Conservation (phyloP, 306 rosid species). For the Trifolium pratense region DNA sequence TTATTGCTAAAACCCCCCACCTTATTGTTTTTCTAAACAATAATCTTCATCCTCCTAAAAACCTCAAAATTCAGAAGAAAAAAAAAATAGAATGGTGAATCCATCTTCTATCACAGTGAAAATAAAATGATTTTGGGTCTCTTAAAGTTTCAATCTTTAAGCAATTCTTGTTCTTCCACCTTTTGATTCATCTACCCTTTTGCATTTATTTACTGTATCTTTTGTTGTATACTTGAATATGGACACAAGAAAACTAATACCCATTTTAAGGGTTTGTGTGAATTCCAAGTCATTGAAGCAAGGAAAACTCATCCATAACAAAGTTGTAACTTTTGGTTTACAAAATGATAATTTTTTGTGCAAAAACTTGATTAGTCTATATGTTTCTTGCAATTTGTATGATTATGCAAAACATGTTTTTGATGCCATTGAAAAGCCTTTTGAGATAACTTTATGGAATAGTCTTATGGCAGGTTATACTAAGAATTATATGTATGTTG, state of each 20-base stretch:
- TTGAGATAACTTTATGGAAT: slow-evolving; percentile 72
- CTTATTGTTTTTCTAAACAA: no score
- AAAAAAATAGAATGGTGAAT: background rate
- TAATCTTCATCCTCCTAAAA: background rate
- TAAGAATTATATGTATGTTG: slow-evolving; percentile 63
- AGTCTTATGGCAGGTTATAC: slow-evolving; percentile 69
- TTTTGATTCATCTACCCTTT: slow-evolving; percentile 7
- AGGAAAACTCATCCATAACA: slow-evolving; percentile 72
- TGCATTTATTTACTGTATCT: background rate
- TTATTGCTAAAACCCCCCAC: background rate
- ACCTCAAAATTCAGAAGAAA: background rate
- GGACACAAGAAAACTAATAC: slow-evolving; percentile 55
- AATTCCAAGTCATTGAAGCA: slow-evolving; percentile 55
- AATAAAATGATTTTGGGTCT: background rate
- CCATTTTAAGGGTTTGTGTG: slow-evolving; percentile 55
- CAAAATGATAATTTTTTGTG: slow-evolving; percentile 51
- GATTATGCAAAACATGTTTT: slow-evolving; percentile 60
- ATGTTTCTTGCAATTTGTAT: slow-evolving; percentile 57
- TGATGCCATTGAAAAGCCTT: slow-evolving; percentile 50
- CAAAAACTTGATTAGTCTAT: slow-evolving; percentile 62
- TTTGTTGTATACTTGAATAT: slow-evolving; percentile 38
- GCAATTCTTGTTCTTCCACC: background rate
- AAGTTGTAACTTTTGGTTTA: slow-evolving; percentile 63
- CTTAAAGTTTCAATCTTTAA: slow-evolving; percentile 10
- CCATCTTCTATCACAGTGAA: background rate